Base-by-base conservation (phyloP, 192 early-diverging fungal species). In the Backusella mclennaniae region DNA sequence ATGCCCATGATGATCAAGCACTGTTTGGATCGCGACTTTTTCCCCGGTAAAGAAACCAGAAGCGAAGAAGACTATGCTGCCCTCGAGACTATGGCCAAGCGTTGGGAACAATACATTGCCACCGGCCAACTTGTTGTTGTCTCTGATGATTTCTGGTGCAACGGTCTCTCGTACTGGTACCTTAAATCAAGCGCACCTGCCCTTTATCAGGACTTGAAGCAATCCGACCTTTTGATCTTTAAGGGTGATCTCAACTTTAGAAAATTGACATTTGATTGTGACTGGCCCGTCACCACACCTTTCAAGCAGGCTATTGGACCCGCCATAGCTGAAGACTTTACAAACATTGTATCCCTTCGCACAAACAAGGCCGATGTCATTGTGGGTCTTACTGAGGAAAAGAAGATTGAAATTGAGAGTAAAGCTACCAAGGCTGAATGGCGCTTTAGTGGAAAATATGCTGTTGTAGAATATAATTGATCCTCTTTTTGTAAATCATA, bases 181-280 rank as follows among this genome's bases (percentile, higher is more conserved):
- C 84, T 99, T 38, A 87, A 88, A 9, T 89, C 86, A 2, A 84
- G 86, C 63, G 91, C 89, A 21, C 86, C 88, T 26, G 88, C 88
- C 26, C 78, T 97, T 14, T 96, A 88, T 82, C 59, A 80, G 6
- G 82, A 89, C 44, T 81, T 89, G 85, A 68, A 69, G 15, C 79
- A 84, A 46, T 83, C 94, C 1, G 84, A 90, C 35, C 63, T 95
- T 26, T 85, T 95, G 52, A 89, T 99, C 15, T 98, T 96, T 80
- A 99, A 99, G 83, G 98, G 98, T 41, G 98, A 99, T 77, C 81
- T 99, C 74, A 99, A 98, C 85, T 98, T 95, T 82, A 88, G 97
- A 63, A 99, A 99, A 81, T 85, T 96, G 35, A 89, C 94, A n/a
- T 96, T 96, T 83, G 97, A 98, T 76, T 92, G 91, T 77, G 82